phyloP scores from a whole-genome alignment of 352 stramenopile genomes.

The Phytophthora multivora region DNA sequence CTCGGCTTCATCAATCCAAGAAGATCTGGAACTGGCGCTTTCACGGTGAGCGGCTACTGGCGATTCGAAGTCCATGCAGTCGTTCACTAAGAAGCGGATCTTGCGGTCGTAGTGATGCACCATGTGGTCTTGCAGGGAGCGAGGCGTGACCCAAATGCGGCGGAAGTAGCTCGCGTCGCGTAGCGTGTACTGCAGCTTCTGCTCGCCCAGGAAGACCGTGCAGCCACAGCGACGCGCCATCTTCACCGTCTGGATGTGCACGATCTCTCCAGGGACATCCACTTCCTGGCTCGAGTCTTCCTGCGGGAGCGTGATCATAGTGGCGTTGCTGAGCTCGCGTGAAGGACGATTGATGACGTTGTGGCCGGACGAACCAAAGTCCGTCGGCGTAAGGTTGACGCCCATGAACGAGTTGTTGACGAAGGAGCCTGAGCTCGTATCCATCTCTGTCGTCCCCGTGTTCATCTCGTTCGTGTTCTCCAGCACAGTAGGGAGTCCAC shows the following conservation, averaged over 20 bases:
- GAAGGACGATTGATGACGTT: conserved; percentile 40
- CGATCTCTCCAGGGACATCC: conserved; percentile 71
- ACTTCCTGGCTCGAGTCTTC: conserved; percentile 61
- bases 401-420: conserved; percentile 27
- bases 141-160: conserved; percentile 66
- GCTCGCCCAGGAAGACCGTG: conserved; percentile 65
- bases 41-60: conserved; percentile 31
- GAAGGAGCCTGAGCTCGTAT: conserved; percentile 28
- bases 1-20: conserved; percentile 36
- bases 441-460: conserved; percentile 17
- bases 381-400: conserved; percentile 13
- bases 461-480: conserved; percentile 19
- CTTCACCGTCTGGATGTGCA: conserved; percentile 69
- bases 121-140: conserved; percentile 74
- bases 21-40: conserved; percentile 24
- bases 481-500: conserved; percentile 29
- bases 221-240: conserved; percentile 64
- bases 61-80: conserved; percentile 62
- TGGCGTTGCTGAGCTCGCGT: conserved; percentile 37
- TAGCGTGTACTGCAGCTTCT: conserved; percentile 74
- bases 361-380: conserved; percentile 26
- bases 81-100: conserved; percentile 57
- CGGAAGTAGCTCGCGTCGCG: conserved; percentile 73
- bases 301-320: conserved; percentile 45
- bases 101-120: conserved; percentile 85